A percentile compares a stretch with the other conserved stretches of the same genome.
Evolutionary conservation across 495 filamentous ascomycete genomes (phyloP).

Genomic region (Penicillium lividum): DNA sequence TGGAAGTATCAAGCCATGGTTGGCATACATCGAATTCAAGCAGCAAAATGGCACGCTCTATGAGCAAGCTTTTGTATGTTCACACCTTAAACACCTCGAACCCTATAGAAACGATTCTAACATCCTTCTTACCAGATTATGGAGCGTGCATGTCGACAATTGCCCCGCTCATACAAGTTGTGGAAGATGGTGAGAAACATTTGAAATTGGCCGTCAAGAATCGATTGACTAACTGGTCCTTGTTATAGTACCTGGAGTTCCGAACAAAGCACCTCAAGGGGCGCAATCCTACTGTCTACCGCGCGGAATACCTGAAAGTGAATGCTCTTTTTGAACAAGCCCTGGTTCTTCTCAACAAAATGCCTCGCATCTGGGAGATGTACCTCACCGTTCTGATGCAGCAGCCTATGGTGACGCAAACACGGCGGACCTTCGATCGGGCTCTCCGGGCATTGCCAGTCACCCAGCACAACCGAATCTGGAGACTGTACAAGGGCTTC

Average conservation of each 20-base stretch:
- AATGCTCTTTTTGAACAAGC: slow-evolving; percentile 95
- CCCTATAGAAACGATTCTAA: slow-evolving; percentile 10
- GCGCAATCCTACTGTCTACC: slow-evolving; percentile 80
- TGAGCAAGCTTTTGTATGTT: slow-evolving; percentile 84
- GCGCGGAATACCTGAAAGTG: slow-evolving; percentile 84
- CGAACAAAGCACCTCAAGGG: slow-evolving; percentile 78
- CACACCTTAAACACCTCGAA: not conserved
- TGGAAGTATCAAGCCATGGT: slow-evolving; percentile 90
- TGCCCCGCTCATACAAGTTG: slow-evolving; percentile 94
- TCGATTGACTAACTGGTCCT: slow-evolving; percentile 15
- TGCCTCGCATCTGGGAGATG: slow-evolving; percentile 99
- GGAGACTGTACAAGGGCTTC: slow-evolving; percentile 88
- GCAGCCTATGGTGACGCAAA: slow-evolving; percentile 90
- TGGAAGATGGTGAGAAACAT: slow-evolving; percentile 82
- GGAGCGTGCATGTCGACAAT: slow-evolving; percentile 84
- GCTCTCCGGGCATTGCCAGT: slow-evolving; percentile 92
- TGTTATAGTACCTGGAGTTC: slow-evolving; percentile 76
- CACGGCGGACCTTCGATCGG: slow-evolving; percentile 88
- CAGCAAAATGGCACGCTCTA: slow-evolving; percentile 79
- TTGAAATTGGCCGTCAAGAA: not conserved
- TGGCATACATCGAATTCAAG: slow-evolving; percentile 93
- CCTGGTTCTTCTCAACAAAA: slow-evolving; percentile 94
- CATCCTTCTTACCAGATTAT: slow-evolving; percentile 47
- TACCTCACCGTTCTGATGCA: slow-evolving; percentile 88
- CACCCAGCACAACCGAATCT: slow-evolving; percentile 96